A percentile compares a stretch with the other conserved stretches of the same genome.
Evolutionary conservation across 164 flowering plant species (phyloP).

Genomic region (Paratinospora sagittata): DNA sequence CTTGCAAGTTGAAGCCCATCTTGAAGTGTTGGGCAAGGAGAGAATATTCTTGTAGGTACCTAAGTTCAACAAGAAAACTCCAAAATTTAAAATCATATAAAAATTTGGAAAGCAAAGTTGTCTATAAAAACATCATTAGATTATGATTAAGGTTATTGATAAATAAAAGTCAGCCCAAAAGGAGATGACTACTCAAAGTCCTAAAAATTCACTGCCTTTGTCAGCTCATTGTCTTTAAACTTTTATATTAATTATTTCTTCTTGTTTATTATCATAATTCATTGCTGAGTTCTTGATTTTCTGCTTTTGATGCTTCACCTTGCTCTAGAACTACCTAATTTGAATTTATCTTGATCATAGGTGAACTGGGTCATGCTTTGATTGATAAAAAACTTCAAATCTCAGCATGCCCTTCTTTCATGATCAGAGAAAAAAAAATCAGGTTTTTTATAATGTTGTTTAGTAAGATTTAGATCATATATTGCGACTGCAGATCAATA

Average conservation of each 20-base stretch:
- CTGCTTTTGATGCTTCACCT: no score
- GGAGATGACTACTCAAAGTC: slow-evolving; percentile 63
- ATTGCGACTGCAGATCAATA: no score
- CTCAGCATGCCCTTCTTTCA: no score
- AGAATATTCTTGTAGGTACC: slow-evolving; percentile 74
- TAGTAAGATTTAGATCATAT: no score
- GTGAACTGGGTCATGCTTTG: no score
- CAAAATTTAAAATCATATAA: slow-evolving; percentile 43
- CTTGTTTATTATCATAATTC: neutral
- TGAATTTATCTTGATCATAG: no score
- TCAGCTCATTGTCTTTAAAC: slow-evolving; percentile 46
- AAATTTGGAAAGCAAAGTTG: slow-evolving; percentile 34
- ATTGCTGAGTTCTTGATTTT: neutral
- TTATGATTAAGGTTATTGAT: slow-evolving; percentile 62
- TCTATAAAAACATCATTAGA: slow-evolving; percentile 54
- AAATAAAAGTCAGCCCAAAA: slow-evolving; percentile 98
- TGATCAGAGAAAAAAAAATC: no score
- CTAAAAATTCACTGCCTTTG: slow-evolving; percentile 91
- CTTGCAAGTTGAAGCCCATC: slow-evolving; percentile 48
- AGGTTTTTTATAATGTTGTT: no score
- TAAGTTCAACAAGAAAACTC: slow-evolving; percentile 59
- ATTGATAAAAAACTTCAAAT: no score
- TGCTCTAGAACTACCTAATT: no score
- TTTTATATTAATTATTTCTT: neutral
- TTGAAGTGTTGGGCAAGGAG: slow-evolving; percentile 38